A percentile compares a stretch with the other conserved stretches of the same genome.
These are phyloP conservation scores for Abrus pulchellus DNA, from an alignment of 306 rosid genomes.

Conservation along the genomic window DNA sequence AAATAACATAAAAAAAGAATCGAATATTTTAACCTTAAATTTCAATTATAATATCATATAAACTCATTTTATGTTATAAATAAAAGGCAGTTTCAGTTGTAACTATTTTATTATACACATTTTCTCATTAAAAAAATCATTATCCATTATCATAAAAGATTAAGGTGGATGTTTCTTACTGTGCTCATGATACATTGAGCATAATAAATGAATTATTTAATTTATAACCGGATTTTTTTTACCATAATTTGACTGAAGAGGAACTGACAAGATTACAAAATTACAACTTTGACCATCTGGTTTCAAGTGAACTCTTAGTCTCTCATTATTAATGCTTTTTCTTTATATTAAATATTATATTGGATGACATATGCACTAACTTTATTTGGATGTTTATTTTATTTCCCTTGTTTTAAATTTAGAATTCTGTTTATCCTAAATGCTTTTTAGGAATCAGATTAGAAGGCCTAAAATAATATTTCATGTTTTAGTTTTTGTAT, in stretches of 20 bases:
- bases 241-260: constrained; percentile 81
- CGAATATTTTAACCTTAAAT: too few species aligned
- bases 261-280: constrained; percentile 84
- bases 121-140: too few species aligned
- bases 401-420: background rate
- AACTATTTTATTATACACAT: too few species aligned
- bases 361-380: constrained; percentile 18
- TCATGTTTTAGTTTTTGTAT: background rate
- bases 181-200: background rate
- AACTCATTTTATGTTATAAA: too few species aligned
- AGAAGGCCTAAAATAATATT: constrained; percentile 9
- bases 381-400: constrained; percentile 11
- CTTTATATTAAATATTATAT: constrained; percentile 33
- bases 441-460: constrained; percentile 20
- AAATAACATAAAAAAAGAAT: too few species aligned
- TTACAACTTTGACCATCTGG: constrained; percentile 99
- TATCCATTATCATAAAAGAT: too few species aligned
- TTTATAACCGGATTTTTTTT: constrained; percentile 86
- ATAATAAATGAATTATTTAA: constrained; percentile 24
- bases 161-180: too few species aligned
- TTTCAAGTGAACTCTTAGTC: constrained; percentile 46
- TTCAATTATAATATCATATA: too few species aligned
- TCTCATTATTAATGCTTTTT: constrained; percentile 17
- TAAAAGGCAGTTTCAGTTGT: too few species aligned
- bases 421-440: constrained; percentile 15